Percentiles rank a stretch among this genome's conserved stretches.
Conservation (phyloP, 2,329 filamentous ascomycete genomes). For the Venturia carpophila region DNA sequence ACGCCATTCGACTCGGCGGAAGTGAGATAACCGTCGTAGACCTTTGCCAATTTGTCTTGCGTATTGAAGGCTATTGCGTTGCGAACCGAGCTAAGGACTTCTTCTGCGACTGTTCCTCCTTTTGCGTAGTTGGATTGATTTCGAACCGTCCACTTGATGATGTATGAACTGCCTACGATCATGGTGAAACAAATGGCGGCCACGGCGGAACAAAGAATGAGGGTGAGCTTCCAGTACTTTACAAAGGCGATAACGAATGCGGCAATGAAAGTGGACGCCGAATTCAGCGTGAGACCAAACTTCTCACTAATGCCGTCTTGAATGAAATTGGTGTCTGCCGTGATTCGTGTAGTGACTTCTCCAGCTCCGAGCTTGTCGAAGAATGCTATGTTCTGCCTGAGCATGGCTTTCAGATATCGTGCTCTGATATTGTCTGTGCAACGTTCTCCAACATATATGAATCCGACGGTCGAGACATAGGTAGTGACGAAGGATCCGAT, state of each 20-base stretch:
- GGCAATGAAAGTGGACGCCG: conserved; percentile 73
- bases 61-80: conserved; percentile 91
- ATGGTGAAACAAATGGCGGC: conserved; percentile 71
- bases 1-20: conserved; percentile 69
- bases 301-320: conserved; percentile 94
- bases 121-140: conserved; percentile 72
- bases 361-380: conserved; percentile 81
- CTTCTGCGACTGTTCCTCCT: conserved; percentile 83
- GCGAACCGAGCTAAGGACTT: conserved; percentile 87
- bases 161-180: conserved; percentile 63
- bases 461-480: conserved; percentile 67
- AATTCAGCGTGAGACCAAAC: conserved; percentile 67
- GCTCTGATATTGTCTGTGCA: conserved; percentile 51
- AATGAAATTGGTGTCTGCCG: conserved; percentile 84
- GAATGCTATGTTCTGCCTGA: conserved; percentile 35
- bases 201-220: conserved; percentile 78
- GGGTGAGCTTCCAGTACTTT: conserved; percentile 85
- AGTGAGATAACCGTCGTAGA: conserved; percentile 70
- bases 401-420: conserved; percentile 61
- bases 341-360: conserved; percentile 90
- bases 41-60: conserved; percentile 78
- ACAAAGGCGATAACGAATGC: conserved; percentile 87
- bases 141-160: conserved; percentile 73
- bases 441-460: conserved; percentile 59
- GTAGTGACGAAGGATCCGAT: conserved; percentile 21